Conservation (phyloP, 345 rosid species). For the Eucalyptus sp. region DNA sequence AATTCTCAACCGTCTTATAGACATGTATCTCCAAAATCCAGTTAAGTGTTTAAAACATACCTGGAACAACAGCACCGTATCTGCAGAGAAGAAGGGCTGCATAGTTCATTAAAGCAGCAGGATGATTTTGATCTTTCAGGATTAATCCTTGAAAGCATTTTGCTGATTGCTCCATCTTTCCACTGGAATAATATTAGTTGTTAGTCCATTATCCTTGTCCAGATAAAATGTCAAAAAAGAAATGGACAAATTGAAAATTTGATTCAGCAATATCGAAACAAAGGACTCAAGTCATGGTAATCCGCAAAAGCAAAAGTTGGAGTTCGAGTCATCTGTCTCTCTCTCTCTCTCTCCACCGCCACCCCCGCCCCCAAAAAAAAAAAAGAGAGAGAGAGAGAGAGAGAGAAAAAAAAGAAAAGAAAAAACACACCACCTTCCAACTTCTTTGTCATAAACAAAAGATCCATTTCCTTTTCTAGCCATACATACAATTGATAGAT, state of each 20-base stretch:
- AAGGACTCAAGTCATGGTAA: background rate
- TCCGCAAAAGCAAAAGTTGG: background rate
- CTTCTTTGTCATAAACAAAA: background rate
- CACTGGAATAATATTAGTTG: constrained; percentile 32
- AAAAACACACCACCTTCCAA: background rate
- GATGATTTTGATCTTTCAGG: constrained; percentile 88
- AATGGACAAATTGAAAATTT: background rate
- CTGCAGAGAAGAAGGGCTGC: constrained; percentile 79
- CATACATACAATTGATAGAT: background rate
- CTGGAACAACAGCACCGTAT: constrained; percentile 69
- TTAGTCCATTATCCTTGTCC: background rate
- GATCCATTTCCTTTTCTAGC: background rate
- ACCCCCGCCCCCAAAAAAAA: accelerated
- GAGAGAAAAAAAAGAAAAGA: no score
- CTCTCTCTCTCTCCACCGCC: no score
- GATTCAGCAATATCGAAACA: background rate
- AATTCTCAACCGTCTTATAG: background rate
- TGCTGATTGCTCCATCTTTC: constrained; percentile 70
- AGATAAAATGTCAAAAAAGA: background rate
- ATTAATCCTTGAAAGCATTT: constrained; percentile 84
- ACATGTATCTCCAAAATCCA: background rate
- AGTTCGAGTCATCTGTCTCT: background rate
- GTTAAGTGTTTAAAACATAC: constrained; percentile 19
- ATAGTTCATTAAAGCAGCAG: constrained; percentile 76
- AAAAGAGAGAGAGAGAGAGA: no score